Evolutionary conservation across 169 alveolate species (phyloP), one percentile per base, ranked within the genome.

Genomic region (Plasmodium adleri): DNA sequence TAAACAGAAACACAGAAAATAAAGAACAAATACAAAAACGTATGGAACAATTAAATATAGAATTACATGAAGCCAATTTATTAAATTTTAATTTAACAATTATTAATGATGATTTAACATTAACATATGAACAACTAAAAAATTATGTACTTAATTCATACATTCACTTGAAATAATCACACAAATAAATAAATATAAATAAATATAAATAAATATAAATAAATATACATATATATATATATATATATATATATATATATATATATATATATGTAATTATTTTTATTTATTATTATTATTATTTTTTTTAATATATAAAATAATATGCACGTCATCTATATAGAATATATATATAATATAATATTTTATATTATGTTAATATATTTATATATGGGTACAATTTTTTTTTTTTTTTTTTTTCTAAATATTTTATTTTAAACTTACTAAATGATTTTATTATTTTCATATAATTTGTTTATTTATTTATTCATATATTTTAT

Each of bases 1-100:
- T 83, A 60, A 94, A 92, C 13, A 95, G 99, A 67, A 97, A 95
- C 62, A 94, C 97, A 0, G 97, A 97, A 54, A 87, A 92, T 24
- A 96, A 93, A 20, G 96, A 95, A 59, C 90, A 91, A 28, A 92
- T 97, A n/a, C 52, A 93, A 17, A 90, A 88, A 75, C 94, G 99
- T 73, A 52, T 96, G 59, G 74, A 88, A 15, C 95, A 95, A 85
- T 97, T 98, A 10, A 75, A 63, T 8, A 90, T 93, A 52, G 99
- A 97, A 67, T 92, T 96, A n/a, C 76, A 92, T 58, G 94, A 91
- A 68, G 93, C 96, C 0, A 76, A 74, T 13, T 28, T 10, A 9
- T 26, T 75, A 13, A 71, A 56, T 10, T 93, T 93, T 70, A 87
- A 80, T 73, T 39, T 72, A 3, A 71, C 52, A 9, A 7, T 93